Evolutionary conservation across 1,284 basidiomycete genomes (phyloP).

Genomic region (Ceraceosorus guamensis): DNA sequence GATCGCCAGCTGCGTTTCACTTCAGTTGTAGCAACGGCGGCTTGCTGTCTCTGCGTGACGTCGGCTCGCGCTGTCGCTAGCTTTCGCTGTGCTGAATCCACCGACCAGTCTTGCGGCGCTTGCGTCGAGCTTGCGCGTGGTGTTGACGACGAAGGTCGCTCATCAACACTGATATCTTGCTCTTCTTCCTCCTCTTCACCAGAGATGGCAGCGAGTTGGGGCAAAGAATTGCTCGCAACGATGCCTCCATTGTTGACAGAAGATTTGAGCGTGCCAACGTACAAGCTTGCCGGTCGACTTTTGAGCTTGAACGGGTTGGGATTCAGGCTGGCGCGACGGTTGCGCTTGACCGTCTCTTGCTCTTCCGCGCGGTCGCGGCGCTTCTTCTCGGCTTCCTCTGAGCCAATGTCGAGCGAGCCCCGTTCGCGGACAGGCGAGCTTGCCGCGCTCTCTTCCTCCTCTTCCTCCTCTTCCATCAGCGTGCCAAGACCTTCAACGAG

Average conservation of each 20-base stretch:
- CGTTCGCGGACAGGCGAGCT: slow-evolving; percentile 23
- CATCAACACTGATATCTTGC: no score
- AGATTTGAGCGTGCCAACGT: slow-evolving; percentile 14
- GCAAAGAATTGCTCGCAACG: slow-evolving; percentile 19
- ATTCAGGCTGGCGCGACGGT: slow-evolving; percentile 26
- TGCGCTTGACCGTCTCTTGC: slow-evolving; percentile 29
- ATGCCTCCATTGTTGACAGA: slow-evolving; percentile 9
- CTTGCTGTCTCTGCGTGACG: not conserved
- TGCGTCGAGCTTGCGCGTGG: not conserved
- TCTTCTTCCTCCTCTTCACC: slow-evolving; percentile 1
- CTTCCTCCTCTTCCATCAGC: slow-evolving; percentile 39
- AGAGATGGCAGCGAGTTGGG: slow-evolving; percentile 5
- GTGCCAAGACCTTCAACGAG: slow-evolving; percentile 31
- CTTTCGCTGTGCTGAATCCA: not conserved
- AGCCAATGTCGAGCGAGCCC: slow-evolving; percentile 16
- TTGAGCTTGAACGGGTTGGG: slow-evolving; percentile 41
- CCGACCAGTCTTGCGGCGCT: not conserved
- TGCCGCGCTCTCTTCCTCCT: slow-evolving; percentile 21
- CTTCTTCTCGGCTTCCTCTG: slow-evolving; percentile 14
- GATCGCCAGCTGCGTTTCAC: slow-evolving; percentile 7
- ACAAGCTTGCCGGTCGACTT: slow-evolving; percentile 36
- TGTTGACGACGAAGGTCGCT: not conserved
- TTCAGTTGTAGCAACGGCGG: not conserved
- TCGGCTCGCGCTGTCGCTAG: not conserved
- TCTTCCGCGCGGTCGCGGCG: slow-evolving; percentile 16